phyloP scores from a whole-genome alignment of 371 early-diverging fungal genomes.

The Mucor ambiguus region DNA sequence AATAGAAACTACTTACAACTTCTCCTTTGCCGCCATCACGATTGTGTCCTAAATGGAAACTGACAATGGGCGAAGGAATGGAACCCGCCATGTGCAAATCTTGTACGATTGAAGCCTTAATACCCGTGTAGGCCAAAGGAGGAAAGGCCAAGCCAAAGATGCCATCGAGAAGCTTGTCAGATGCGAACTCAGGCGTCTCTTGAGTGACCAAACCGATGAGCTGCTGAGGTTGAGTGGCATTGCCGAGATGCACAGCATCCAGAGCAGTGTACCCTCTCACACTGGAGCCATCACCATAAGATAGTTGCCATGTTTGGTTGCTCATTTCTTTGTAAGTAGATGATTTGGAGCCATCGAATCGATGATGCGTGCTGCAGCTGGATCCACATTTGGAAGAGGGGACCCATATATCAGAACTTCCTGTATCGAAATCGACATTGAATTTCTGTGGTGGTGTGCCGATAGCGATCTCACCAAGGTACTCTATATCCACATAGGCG shows the following conservation, averaged over 20 bases:
- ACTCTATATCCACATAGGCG: conserved; percentile 48
- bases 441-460: conserved; percentile 61
- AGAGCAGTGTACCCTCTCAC: conserved; percentile 45
- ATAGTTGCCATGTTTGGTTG: conserved; percentile 37
- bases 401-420: conserved; percentile 60
- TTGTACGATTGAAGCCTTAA: conserved; percentile 29
- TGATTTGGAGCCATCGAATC: conserved; percentile 28
- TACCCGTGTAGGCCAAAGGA: conserved; percentile 36
- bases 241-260: conserved; percentile 48
- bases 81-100: conserved; percentile 24
- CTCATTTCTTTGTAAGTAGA: conserved; percentile 15
- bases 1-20: conserved; percentile 26
- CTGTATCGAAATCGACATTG: conserved; percentile 58
- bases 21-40: conserved; percentile 42
- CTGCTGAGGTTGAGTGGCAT: conserved; percentile 22
- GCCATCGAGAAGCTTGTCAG: conserved; percentile 51
- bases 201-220: conserved; percentile 30
- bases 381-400: conserved; percentile 36
- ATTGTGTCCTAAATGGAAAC: conserved; percentile 38
- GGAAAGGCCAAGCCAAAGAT: conserved; percentile 61
- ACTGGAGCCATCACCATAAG: conserved; percentile 58
- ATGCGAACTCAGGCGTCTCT: conserved; percentile 11
- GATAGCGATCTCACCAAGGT: conserved; percentile 52
- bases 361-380: conserved; percentile 30
- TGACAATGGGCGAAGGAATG: conserved; percentile 33